Evolutionary conservation across 306 rosid species (phyloP).

Genomic region (Lathyrus oleraceus): DNA sequence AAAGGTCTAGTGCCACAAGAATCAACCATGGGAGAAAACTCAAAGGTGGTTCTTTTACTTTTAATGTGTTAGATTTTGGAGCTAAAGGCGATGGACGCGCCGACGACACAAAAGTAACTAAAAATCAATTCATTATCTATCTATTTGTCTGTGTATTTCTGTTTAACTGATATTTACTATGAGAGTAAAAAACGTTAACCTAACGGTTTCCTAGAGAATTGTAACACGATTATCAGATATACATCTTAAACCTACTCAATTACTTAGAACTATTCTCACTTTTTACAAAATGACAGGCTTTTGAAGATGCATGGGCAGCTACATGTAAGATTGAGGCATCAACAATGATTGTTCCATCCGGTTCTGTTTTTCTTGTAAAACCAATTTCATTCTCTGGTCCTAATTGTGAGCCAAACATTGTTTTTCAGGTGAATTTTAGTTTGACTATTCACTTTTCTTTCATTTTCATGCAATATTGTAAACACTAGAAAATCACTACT

Average conservation of each 20-base stretch:
- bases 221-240: too few relatives aligned
- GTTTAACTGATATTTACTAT: not conserved
- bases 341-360: constrained; percentile 65
- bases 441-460: not conserved
- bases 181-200: not conserved
- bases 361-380: constrained; percentile 60
- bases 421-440: constrained; percentile 56
- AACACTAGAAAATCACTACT: constrained; percentile 16
- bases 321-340: constrained; percentile 68
- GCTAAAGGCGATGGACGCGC: constrained; percentile 81
- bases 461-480: not conserved
- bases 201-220: too few relatives aligned
- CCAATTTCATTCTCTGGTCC: constrained; percentile 67
- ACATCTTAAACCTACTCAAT: too few relatives aligned
- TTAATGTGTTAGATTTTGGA: constrained; percentile 64
- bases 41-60: constrained; percentile 43
- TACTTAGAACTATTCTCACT: not conserved
- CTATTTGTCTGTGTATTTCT: not conserved
- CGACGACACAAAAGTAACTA: constrained; percentile 74
- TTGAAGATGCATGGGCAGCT: constrained; percentile 67
- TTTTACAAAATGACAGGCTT: constrained; percentile 49
- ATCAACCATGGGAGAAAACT: constrained; percentile 45
- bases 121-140: not conserved
- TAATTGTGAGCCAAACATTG: constrained; percentile 52
- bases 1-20: constrained; percentile 47